Conservation (phyloP, 1,139 yeast genomes). For the Blastobotrys raffinosifermentans region DNA sequence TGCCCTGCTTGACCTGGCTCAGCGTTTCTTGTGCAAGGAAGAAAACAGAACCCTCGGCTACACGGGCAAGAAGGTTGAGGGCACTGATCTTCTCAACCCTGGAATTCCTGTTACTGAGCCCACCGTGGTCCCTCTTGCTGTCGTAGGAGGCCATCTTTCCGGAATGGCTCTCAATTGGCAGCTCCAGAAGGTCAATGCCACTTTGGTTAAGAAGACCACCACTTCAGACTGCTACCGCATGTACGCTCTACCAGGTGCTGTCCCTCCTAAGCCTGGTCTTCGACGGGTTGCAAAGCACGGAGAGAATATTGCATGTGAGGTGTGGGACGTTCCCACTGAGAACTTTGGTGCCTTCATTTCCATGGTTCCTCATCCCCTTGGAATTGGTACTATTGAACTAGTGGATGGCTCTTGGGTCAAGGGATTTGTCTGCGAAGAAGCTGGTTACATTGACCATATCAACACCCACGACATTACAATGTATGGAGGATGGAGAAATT, state of each 20-base stretch:
- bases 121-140: constrained; percentile 62
- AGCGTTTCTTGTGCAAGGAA: constrained; percentile 52
- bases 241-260: constrained; percentile 70
- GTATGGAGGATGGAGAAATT: constrained; percentile 83
- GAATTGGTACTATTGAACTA: constrained; percentile 86
- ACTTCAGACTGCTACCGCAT: constrained; percentile 71
- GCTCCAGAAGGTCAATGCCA: constrained; percentile 78
- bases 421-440: constrained; percentile 90
- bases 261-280: constrained; percentile 89
- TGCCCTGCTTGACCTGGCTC: constrained; percentile 80
- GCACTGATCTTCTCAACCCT: constrained; percentile 38
- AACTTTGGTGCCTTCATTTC: constrained; percentile 74
- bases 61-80: constrained; percentile 26
- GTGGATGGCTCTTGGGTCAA: constrained; percentile 77
- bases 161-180: constrained; percentile 96
- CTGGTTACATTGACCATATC: constrained; percentile 56
- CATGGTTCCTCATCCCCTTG: constrained; percentile 91
- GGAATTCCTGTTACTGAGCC: constrained; percentile 36
- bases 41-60: constrained; percentile 46
- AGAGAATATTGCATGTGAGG: constrained; percentile 61
- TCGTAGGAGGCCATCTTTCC: constrained; percentile 89
- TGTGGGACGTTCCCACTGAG: constrained; percentile 74
- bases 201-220: constrained; percentile 54
- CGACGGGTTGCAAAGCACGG: constrained; percentile 60
- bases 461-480: constrained; percentile 75